Percentiles rank a stretch among this genome's conserved stretches.
phyloP scores from a whole-genome alignment of 192 early-diverging fungal species.

The Coemansia sp. region DNA sequence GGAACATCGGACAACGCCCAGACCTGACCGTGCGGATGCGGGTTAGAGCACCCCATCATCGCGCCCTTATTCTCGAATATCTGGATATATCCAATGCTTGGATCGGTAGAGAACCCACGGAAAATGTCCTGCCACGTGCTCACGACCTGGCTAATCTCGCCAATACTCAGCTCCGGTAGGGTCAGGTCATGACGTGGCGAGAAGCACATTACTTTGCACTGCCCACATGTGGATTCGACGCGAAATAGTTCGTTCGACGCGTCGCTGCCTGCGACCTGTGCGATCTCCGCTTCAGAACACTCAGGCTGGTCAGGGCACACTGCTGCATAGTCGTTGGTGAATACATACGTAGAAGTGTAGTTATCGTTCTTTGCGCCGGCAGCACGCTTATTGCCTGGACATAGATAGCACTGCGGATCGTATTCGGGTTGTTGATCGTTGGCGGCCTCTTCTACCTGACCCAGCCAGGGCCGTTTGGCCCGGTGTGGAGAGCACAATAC shows the following conservation, averaged over 20 bases:
- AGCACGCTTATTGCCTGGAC: slow-evolving; percentile 83
- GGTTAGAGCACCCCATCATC: slow-evolving; percentile 96
- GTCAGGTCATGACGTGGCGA: slow-evolving; percentile 87
- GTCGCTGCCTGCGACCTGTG: slow-evolving; percentile 20
- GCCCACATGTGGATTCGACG: slow-evolving; percentile 65
- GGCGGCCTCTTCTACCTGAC: slow-evolving; percentile 60
- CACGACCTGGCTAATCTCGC: slow-evolving; percentile 69
- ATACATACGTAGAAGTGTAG: slow-evolving; percentile 80
- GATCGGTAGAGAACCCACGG: slow-evolving; percentile 51
- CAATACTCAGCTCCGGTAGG: slow-evolving; percentile 76
- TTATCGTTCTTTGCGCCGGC: slow-evolving; percentile 72
- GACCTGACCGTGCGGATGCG: slow-evolving; percentile 93
- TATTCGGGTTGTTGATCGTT: slow-evolving; percentile 57
- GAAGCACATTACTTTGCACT: slow-evolving; percentile 92
- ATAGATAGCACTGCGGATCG: slow-evolving; percentile 80
- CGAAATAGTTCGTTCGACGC: slow-evolving; percentile 49
- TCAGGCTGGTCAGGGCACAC: slow-evolving; percentile 62
- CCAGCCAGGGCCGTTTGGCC: slow-evolving; percentile 91
- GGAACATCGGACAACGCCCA: slow-evolving; percentile 89
- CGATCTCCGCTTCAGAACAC: slow-evolving; percentile 14
- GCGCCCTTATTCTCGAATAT: slow-evolving; percentile 98
- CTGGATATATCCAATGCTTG: slow-evolving; percentile 77
- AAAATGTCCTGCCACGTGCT: slow-evolving; percentile 72
- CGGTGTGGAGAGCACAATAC: slow-evolving; percentile 97
- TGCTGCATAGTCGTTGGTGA: slow-evolving; percentile 93